These are phyloP conservation scores for Huntiella savannae DNA, from an alignment of 2,329 filamentous ascomycete species.

Conservation along the genomic window DNA sequence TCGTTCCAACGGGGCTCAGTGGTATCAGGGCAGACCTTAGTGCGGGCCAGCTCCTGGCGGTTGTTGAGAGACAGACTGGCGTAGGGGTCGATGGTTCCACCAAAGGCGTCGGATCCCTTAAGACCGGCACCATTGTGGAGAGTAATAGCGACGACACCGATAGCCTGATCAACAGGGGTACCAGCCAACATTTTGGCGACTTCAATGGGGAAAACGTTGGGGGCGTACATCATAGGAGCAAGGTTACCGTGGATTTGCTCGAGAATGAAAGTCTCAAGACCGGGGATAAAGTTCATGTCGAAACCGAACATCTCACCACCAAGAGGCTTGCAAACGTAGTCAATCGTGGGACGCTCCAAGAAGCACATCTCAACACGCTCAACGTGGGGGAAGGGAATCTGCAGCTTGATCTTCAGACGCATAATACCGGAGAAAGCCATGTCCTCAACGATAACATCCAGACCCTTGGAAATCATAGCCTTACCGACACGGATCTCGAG, in stretches of 20 bases:
- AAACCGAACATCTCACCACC: conserved; percentile 92
- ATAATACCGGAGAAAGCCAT: conserved; percentile 93
- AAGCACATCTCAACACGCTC: conserved; percentile 93
- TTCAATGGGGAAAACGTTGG: conserved; percentile 95
- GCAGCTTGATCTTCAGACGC: conserved; percentile 93
- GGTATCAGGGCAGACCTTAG: conserved; percentile 72
- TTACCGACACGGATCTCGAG: conserved; percentile 90
- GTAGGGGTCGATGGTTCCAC: conserved; percentile 82
- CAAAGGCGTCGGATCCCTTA: conserved; percentile 89
- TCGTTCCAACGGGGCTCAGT: conserved; percentile 87
- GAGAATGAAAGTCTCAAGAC: conserved; percentile 79
- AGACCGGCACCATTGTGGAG: conserved; percentile 80
- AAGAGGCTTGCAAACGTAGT: conserved; percentile 95
- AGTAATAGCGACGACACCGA: conserved; percentile 81
- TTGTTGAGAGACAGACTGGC: conserved; percentile 68
- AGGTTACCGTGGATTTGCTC: conserved; percentile 92
- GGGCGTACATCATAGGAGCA: conserved; percentile 92
- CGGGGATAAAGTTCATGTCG: conserved; percentile 97
- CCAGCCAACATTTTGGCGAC: conserved; percentile 96
- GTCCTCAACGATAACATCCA: conserved; percentile 95
- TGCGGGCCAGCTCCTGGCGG: conserved; percentile 63
- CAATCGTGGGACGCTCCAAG: conserved; percentile 69
- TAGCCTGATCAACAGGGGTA: conserved; percentile 82
- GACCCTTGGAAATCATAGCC: conserved; percentile 87
- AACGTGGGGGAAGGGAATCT: conserved; percentile 87